Percentiles rank a stretch among this genome's conserved stretches.
Evolutionary conservation across 495 filamentous ascomycete species (phyloP).

Genomic region (Daldinia childiae): DNA sequence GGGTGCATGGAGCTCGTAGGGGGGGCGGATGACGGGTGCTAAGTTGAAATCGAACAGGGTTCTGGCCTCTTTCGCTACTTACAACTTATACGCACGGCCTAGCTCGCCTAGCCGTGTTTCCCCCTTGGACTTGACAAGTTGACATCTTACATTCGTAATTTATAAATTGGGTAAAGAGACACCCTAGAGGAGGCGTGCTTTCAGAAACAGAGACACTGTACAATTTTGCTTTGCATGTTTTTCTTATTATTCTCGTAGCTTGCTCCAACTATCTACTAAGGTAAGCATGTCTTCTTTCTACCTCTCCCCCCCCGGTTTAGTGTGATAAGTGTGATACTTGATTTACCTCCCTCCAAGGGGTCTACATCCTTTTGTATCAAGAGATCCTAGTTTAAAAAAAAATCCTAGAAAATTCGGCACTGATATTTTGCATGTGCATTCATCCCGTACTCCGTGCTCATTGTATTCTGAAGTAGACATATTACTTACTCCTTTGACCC

Average conservation of each 20-base stretch:
- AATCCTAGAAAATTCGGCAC: constrained; percentile 32
- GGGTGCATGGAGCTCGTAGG: constrained; percentile 42
- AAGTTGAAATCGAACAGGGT: constrained; percentile 36
- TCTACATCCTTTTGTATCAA: constrained; percentile 12
- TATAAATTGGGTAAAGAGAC: constrained; percentile 6
- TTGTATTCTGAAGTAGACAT: constrained; percentile 25
- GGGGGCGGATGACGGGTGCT: constrained; percentile 41
- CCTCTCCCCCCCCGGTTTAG: not conserved
- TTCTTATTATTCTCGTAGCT: not conserved
- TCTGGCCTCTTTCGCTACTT: constrained; percentile 37
- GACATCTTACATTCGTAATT: constrained; percentile 8
- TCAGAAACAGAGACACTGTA: constrained; percentile 19
- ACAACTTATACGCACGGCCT: constrained; percentile 17
- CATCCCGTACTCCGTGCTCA: constrained; percentile 18
- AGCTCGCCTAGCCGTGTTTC: constrained; percentile 1
- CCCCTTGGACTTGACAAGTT: constrained; percentile 17
- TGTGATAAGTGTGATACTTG: not conserved
- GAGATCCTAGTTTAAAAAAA: constrained; percentile 8
- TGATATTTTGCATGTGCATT: constrained; percentile 32
- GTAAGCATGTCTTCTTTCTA: not conserved
- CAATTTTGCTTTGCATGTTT: constrained; percentile 14
- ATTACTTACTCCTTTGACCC: constrained; percentile 36
- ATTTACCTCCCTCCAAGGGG: constrained; percentile 1
- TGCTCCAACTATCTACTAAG: not conserved
- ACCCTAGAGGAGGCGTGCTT: constrained; percentile 5